Base-by-base conservation (phyloP, 495 filamentous ascomycete species). In the Aspergillus cristatus region DNA sequence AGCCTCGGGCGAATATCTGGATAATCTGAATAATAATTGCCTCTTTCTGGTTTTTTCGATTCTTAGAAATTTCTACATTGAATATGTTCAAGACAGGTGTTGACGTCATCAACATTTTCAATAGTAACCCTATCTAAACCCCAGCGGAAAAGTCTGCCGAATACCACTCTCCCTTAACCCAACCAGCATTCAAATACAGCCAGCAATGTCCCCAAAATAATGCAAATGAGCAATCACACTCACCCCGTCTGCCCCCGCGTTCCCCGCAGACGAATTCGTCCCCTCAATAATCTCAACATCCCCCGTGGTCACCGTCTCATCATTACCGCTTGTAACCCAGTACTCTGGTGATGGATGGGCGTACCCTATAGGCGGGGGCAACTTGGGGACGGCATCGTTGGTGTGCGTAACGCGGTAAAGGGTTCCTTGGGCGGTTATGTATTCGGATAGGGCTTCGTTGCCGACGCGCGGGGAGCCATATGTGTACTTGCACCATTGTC, bases 401-500 rank as follows among this genome's bases (percentile, higher is more conserved):
- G 51, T 48, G 50, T 87, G 79, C 3, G 84, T 87, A 20, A 81
- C 64, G 42, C 84, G 75, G 62, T 63, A 84, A 43, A 76, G 49
- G 28, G 32, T 40, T 18, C 53, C 54, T 28, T 79, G 74, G 14
- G 47, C 40, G 0, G 66, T 70, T 51, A 86, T 64, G 47, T 72
- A 79, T 16, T 57, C 46, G 25, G 68, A 72, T 43, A 84, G 60
- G 12, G 62, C 67, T 6, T 44, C 15, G 43, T 78, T 78, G 34
- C 82, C 84, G 4, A 84, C 70, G 18, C 79, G 79, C 3, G 84
- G 84, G 18, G 72, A 63, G 42, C 80, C 84, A 53, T 73, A 86
- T 5, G 75, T 79, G 55, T 82, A 84, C 55, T 81, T 35, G 5
- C 24, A 12, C 4, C 0, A 13, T 13, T 12, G 35, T 54, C 41